Conservation (phyloP, 192 early-diverging fungal species). For the Coemansia sp. region DNA sequence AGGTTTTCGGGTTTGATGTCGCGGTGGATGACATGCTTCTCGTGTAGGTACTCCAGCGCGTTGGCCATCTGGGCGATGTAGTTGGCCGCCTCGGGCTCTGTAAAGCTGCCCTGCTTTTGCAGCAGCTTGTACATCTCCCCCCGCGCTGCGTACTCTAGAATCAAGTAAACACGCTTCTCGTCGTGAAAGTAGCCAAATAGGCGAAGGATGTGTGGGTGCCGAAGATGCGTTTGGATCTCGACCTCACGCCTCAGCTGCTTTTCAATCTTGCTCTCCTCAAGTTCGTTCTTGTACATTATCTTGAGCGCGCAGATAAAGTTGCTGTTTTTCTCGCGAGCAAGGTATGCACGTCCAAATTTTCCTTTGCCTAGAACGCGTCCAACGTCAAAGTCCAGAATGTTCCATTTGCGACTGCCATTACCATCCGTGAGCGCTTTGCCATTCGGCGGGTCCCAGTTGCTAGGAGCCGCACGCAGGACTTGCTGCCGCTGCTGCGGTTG, state of each 20-base stretch:
- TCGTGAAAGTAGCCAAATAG: conserved; percentile 97
- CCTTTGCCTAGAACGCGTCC: conserved; percentile 87
- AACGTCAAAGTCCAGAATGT: conserved; percentile 86
- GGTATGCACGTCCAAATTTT: conserved; percentile 95
- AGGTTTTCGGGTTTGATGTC: conserved; percentile 98
- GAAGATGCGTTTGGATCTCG: conserved; percentile 90
- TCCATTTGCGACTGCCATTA: conserved; percentile 52
- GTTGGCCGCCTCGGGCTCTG: conserved; percentile 78
- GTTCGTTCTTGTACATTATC: conserved; percentile 83
- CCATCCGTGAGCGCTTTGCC: neutral
- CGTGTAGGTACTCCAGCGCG: conserved; percentile 85
- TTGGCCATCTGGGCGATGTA: conserved; percentile 89
- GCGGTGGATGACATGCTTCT: conserved; percentile 90
- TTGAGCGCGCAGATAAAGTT: conserved; percentile 93
- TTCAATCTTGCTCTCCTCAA: conserved; percentile 76
- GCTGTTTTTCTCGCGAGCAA: conserved; percentile 84
- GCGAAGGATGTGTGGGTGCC: conserved; percentile 93
- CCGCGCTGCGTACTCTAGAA: conserved; percentile 93
- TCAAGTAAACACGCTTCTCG: conserved; percentile 86
- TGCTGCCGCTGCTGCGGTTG: conserved; percentile 3
- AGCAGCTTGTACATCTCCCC: conserved; percentile 93
- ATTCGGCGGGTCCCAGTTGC: conserved; percentile 6
- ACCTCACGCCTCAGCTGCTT: conserved; percentile 93
- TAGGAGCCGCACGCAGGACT: neutral
- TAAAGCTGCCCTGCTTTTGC: conserved; percentile 68